Base-by-base conservation (phyloP, 2,329 filamentous ascomycete genomes). In the Elsinoe arachidis region DNA sequence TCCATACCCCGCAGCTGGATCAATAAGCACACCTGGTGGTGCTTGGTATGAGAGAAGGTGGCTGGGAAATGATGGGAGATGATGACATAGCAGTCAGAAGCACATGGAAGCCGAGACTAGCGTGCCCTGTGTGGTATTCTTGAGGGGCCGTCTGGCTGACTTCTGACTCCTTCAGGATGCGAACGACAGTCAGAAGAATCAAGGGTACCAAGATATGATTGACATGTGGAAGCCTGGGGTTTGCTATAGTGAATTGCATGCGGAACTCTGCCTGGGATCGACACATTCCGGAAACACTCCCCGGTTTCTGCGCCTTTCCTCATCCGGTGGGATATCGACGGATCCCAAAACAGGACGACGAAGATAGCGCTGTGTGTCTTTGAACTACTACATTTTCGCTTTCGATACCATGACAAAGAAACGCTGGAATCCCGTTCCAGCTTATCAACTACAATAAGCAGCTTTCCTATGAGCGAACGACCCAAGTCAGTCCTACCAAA, bases 61-160 rank as follows among this genome's bases (percentile, higher is more conserved):
- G 54, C 54, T 54, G 41, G 35, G 33, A 38, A 39, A 35, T 33
- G 49, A 17, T 53, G 49, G 54, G 54, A 30, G 23, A 56, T 56
- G 54, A 56, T 56, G 54, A 56, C 54, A 56, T 56, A 19, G 39
- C 41, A 49, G 23, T 43, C 39, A 46, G 54, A 56, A 56, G 54
- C 54, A 56, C 54, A 56, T 49, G 54, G 54, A 56, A 56, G 35
- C 38, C 38, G 53, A 44, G 26, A 37, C 34, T 53, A 53, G 49
- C 19, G 49, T 38, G 17, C 17, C 34, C 33, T 37, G 47, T 14
- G 15, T 7, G 14, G 3, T 9, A 35, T 15, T 26, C 33, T 52
- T 52, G 33, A 33, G 15, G 19, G 23, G 14, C 47, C 5, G 47
- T 37, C n/a, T 34, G 49, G 49, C 49, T 53, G 34, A 38, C 49